Conservation (phyloP, 768 basidiomycete genomes). For the Serendipita sp. region DNA sequence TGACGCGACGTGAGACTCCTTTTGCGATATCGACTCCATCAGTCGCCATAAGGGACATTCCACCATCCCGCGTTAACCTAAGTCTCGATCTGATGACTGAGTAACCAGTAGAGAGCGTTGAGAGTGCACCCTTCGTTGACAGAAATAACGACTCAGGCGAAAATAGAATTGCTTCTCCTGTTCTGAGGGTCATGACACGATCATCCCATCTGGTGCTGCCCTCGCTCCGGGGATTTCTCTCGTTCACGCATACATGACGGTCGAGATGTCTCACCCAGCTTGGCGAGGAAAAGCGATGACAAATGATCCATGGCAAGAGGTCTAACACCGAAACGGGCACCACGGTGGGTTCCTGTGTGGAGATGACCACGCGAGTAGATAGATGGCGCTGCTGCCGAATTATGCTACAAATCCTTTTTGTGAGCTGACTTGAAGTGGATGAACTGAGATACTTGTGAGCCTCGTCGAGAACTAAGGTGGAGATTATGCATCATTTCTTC, state of each 20-base stretch:
- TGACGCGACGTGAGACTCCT: slow-evolving; percentile 22
- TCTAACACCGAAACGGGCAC: slow-evolving; percentile 52
- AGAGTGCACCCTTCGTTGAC: neutral
- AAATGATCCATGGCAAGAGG: slow-evolving; percentile 44
- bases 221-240: neutral
- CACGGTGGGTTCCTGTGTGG: slow-evolving; percentile 65
- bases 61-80: neutral
- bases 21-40: neutral
- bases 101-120: neutral
- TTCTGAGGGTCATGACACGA: neutral
- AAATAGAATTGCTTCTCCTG: neutral
- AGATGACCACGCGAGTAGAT: slow-evolving; percentile 55
- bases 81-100: neutral
- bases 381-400: slow-evolving; percentile 57
- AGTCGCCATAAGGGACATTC: neutral
- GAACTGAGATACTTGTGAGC: slow-evolving; percentile 61
- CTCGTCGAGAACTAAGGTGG: slow-evolving; percentile 42
- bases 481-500: neutral
- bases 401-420: slow-evolving; percentile 40
- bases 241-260: slow-evolving; percentile 31
- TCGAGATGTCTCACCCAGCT: slow-evolving; percentile 58
- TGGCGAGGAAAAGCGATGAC: slow-evolving; percentile 61
- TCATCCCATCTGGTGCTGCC: neutral
- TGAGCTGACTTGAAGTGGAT: slow-evolving; percentile 34
- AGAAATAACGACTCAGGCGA: neutral